These are phyloP conservation scores for Ilyonectria robusta DNA, from an alignment of 2,329 filamentous ascomycete genomes.

Conservation along the genomic window DNA sequence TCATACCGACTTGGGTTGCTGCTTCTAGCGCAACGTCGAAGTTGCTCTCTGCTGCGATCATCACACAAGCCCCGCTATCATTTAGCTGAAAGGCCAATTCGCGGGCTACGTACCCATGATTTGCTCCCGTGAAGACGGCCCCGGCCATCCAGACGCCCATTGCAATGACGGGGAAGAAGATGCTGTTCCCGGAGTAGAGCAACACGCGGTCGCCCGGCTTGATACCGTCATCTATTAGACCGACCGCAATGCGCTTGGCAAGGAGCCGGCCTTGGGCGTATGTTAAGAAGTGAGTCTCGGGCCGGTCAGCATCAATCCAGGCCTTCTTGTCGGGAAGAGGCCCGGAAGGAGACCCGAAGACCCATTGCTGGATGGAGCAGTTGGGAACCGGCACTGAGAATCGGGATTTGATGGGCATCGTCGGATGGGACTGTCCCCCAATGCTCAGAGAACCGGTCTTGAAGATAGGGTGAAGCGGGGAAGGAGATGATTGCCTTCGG, in stretches of 20 bases:
- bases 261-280: constrained; percentile 76
- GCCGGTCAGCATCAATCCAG: constrained; percentile 76
- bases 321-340: constrained; percentile 60
- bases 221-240: constrained; percentile 75
- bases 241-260: constrained; percentile 79
- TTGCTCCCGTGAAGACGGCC: constrained; percentile 83
- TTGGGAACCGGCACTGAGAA: constrained; percentile 61
- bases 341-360: constrained; percentile 65
- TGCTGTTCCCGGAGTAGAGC: constrained; percentile 79
- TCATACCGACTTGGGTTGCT: constrained; percentile 70
- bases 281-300: constrained; percentile 77
- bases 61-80: constrained; percentile 77
- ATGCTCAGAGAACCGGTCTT: neutral
- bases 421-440: constrained; percentile 3
- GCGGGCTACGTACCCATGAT: constrained; percentile 75
- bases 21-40: constrained; percentile 77
- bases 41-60: constrained; percentile 74
- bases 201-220: constrained; percentile 78
- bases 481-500: neutral
- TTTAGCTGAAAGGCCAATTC: constrained; percentile 83
- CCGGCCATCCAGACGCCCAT: constrained; percentile 84
- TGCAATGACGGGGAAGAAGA: constrained; percentile 80
- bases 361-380: constrained; percentile 68
- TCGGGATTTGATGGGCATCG: constrained; percentile 64
- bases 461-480: neutral